These are phyloP conservation scores for Kondoa malvinella DNA, from an alignment of 768 basidiomycete species.

Conservation along the genomic window DNA sequence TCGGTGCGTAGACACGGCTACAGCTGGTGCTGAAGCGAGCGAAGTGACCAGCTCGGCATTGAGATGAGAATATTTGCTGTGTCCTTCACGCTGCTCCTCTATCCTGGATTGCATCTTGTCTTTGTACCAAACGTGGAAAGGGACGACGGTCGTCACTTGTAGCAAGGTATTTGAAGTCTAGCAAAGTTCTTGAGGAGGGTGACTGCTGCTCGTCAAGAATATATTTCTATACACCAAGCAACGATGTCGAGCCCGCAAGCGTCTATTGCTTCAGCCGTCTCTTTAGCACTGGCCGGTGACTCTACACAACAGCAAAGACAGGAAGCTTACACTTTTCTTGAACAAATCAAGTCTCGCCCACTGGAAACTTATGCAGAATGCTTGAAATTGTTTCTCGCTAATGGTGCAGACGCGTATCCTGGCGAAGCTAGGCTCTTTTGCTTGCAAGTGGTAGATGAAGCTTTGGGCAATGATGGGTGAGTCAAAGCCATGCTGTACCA, in stretches of 20 bases:
- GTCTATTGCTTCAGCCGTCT: slow-evolving; percentile 8
- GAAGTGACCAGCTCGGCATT: background rate
- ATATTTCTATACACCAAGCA: background rate
- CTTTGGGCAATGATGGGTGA: slow-evolving; percentile 12
- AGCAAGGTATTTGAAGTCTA: too few relatives aligned
- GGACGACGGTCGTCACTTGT: too few relatives aligned
- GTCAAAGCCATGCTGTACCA: background rate
- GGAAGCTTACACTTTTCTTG: slow-evolving; percentile 24
- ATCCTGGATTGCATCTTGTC: background rate
- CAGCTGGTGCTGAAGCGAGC: background rate
- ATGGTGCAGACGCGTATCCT: slow-evolving; percentile 1
- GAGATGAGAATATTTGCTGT: background rate
- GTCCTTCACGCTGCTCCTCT: background rate
- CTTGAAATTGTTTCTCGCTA: slow-evolving; percentile 24
- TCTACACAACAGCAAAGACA: slow-evolving; percentile 11
- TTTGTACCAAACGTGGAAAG: too few relatives aligned
- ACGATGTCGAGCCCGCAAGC: background rate
- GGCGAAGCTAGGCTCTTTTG: slow-evolving; percentile 26
- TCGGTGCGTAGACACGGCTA: slow-evolving; percentile 12
- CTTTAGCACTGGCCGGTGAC: slow-evolving; percentile 11
- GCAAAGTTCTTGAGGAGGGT: too few relatives aligned
- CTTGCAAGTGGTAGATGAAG: slow-evolving; percentile 26
- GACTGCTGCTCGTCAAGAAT: too few relatives aligned
- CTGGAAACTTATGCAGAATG: slow-evolving; percentile 21
- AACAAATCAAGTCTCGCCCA: slow-evolving; percentile 21